Evolutionary conservation across 2,329 filamentous ascomycete genomes (phyloP).

Genomic region (Malbranchea cinnamomea): DNA sequence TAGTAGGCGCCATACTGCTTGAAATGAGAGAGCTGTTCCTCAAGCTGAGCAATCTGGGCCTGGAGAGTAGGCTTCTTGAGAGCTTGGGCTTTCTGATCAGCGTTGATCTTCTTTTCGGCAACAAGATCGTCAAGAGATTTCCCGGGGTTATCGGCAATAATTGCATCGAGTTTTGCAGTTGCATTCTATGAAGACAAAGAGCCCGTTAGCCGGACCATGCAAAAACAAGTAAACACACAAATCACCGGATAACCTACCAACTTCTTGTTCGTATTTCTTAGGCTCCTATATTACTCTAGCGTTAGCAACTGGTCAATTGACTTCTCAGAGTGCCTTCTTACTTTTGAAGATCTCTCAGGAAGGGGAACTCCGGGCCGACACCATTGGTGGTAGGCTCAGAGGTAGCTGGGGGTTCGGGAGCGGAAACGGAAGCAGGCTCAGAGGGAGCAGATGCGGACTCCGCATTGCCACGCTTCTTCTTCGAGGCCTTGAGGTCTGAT

Average conservation of each 20-base stretch:
- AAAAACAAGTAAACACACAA: not conserved
- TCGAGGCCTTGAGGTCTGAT: constrained; percentile 49
- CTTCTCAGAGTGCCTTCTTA: constrained; percentile 31
- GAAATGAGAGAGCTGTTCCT: constrained; percentile 47
- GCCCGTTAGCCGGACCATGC: not conserved
- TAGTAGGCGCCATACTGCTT: constrained; percentile 45
- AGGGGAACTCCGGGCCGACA: constrained; percentile 55
- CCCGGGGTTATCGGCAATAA: constrained; percentile 45
- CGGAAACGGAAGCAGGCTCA: constrained; percentile 27
- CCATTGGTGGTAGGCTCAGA: constrained; percentile 37
- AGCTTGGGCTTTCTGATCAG: constrained; percentile 47
- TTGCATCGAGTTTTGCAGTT: constrained; percentile 44
- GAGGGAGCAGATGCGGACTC: constrained; percentile 35
- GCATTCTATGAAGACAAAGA: constrained; percentile 30
- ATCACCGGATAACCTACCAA: constrained; percentile 45
- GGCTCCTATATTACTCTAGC: constrained; percentile 44
- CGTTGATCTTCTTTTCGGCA: constrained; percentile 47
- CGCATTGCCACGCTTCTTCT: constrained; percentile 43
- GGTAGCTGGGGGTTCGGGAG: constrained; percentile 30
- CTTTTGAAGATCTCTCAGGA: constrained; percentile 85
- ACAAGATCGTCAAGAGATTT: constrained; percentile 49
- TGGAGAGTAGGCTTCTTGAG: constrained; percentile 49
- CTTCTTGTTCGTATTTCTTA: constrained; percentile 89
- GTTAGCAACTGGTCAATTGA: constrained; percentile 4
- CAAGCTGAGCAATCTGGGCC: constrained; percentile 39